phyloP scores from a whole-genome alignment of 163 green algal species.

The Scenedesmus sp. region DNA sequence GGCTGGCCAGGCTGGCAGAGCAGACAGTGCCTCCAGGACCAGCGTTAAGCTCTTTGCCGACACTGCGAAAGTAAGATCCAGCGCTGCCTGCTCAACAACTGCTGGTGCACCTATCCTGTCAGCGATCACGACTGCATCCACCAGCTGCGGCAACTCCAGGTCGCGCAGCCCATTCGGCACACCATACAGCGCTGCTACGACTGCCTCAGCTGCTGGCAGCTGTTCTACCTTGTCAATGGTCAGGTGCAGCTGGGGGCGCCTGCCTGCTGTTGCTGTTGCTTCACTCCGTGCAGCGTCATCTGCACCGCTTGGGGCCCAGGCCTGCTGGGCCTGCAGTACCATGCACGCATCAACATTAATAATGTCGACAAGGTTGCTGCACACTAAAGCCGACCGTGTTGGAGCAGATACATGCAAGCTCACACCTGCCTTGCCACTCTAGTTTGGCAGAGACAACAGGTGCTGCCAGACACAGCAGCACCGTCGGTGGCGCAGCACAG shows the following conservation, averaged over 20 bases:
- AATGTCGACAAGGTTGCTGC: no score
- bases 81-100: neutral
- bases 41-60: neutral
- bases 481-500: no score
- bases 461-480: no score
- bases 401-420: no score
- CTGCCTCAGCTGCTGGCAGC: neutral
- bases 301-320: no score
- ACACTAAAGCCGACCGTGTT: no score
- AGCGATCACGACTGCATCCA: neutral
- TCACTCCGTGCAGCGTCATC: no score
- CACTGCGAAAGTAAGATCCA: neutral
- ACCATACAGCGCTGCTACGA: conserved; percentile 3
- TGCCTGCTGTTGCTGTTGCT: no score
- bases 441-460: no score
- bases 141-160: neutral
- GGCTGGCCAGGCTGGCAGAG: neutral
- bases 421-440: no score
- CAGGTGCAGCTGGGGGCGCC: neutral
- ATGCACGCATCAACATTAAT: no score
- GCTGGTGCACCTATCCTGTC: neutral
- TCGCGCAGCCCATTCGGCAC: neutral
- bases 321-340: no score
- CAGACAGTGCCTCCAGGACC: neutral
- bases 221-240: neutral